Percentiles rank a stretch among this genome's conserved stretches.
Evolutionary conservation across 345 rosid species (phyloP).

Genomic region (Cochlearia excelsa): DNA sequence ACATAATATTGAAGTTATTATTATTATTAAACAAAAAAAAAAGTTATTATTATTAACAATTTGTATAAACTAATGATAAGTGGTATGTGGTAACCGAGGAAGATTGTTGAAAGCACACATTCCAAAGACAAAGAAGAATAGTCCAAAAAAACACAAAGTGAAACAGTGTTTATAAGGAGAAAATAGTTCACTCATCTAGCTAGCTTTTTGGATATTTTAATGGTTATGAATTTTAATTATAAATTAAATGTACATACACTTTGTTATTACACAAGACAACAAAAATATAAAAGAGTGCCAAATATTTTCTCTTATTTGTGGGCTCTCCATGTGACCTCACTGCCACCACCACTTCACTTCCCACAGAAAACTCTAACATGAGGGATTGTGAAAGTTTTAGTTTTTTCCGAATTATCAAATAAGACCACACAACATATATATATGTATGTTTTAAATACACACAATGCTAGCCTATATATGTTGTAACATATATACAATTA

Average conservation of each 20-base stretch:
- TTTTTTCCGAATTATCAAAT: background rate
- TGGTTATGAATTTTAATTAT: conserved; percentile 23
- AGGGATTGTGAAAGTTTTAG: conserved; percentile 21
- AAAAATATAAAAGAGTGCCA: no score
- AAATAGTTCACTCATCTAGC: conserved; percentile 24
- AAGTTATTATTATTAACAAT: no score
- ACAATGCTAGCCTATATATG: no score
- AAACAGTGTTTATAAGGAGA: conserved; percentile 39
- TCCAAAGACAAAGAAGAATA: conserved; percentile 51
- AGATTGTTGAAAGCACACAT: conserved; percentile 43
- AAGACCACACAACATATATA: background rate
- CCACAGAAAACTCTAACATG: conserved; percentile 28
- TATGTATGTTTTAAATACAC: no score
- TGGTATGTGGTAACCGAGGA: no score
- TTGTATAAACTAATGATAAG: no score
- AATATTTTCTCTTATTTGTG: conserved; percentile 39
- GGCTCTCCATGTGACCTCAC: conserved; percentile 63
- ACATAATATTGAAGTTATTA: no score
- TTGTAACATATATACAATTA: no score
- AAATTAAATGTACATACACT: background rate
- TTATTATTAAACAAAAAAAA: no score
- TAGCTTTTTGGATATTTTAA: conserved; percentile 33
- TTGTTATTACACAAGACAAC: conserved; percentile 39
- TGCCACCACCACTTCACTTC: no score
- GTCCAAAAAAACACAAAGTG: conserved; percentile 49